Evolutionary conservation across 2,329 filamentous ascomycete genomes (phyloP), one percentile per base, ranked within the genome.

Genomic region (Sodiomyces alkalinus): DNA sequence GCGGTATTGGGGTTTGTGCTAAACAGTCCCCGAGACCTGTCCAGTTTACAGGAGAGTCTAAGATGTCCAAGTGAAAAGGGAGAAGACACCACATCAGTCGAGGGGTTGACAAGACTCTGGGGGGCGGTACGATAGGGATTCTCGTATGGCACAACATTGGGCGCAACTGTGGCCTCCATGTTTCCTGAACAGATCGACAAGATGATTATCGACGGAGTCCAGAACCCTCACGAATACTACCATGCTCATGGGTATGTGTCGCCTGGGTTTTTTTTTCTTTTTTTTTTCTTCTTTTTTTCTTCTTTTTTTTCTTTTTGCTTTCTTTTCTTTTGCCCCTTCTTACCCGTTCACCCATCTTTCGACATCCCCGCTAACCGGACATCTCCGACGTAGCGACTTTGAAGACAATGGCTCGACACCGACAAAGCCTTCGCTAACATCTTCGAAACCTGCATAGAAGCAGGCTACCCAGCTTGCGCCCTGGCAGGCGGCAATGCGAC

Each of bases 121-220:
- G n/a, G n/a, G n/a, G n/a, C n/a, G n/a, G n/a, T n/a, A n/a, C n/a
- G n/a, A n/a, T n/a, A n/a, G n/a, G n/a, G 55, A 6, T 40, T 51
- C 22, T 57, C 52, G 0, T 58, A 57, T 30, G 53, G 55, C 1
- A 52, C 48, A 2, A 29, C 48, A 0, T 33, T 60, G 4, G 56
- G 57, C 5, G 43, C 44, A 5, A 55, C 49, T 1, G 37, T 47
- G 3, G 52, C 49, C 1, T 45, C 51, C 24, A 58, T 60, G 53
- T 58, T 56, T 30, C 56, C 49, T 1, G 41, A 49, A 4, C 38
- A 34, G 11, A 36, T 52, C 13, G 47, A 49, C 26, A 49, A 41
- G 29, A 32, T 51, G 27, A 31, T 53, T 15, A 28, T 52, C 2
- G 49, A 53, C 18, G 47, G 44, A 13, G 43, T 49, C 2, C 33